These are phyloP conservation scores for Filobasidium floriforme DNA, from an alignment of 768 basidiomycete genomes.

Conservation along the genomic window DNA sequence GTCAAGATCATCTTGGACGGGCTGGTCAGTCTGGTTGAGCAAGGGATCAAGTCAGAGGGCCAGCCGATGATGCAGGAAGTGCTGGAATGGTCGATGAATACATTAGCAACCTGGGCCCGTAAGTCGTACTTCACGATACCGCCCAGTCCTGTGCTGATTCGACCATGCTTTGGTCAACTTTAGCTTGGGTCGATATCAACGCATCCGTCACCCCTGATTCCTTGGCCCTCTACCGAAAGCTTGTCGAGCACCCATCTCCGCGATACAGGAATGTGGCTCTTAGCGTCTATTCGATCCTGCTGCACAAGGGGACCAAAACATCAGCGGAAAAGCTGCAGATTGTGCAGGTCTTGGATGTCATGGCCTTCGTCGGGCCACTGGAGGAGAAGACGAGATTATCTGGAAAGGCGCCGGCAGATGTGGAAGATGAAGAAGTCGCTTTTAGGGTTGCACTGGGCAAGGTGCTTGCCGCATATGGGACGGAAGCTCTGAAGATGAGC, in stretches of 20 bases:
- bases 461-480: slow-evolving; percentile 69
- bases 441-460: slow-evolving; percentile 84
- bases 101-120: slow-evolving; percentile 92
- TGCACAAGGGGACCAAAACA: slow-evolving; percentile 90
- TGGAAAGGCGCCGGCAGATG: slow-evolving; percentile 73
- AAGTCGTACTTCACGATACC: slow-evolving; percentile 45
- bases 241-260: slow-evolving; percentile 69
- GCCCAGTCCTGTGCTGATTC: slow-evolving; percentile 14
- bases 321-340: slow-evolving; percentile 80
- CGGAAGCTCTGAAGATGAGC: slow-evolving; percentile 72
- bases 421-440: slow-evolving; percentile 56
- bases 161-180: not conserved
- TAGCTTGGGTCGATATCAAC: slow-evolving; percentile 98
- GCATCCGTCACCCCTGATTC: slow-evolving; percentile 86
- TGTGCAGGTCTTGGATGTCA: slow-evolving; percentile 78
- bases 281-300: slow-evolving; percentile 68
- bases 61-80: slow-evolving; percentile 58
- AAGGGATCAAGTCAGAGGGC: slow-evolving; percentile 45
- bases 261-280: slow-evolving; percentile 72
- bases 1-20: slow-evolving; percentile 77
- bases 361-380: slow-evolving; percentile 69
- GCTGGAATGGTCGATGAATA: slow-evolving; percentile 84
- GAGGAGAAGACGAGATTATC: slow-evolving; percentile 62
- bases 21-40: slow-evolving; percentile 69
- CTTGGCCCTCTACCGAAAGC: slow-evolving; percentile 71